Base-by-base conservation (phyloP, 2,329 filamentous ascomycete species). In the Didymella sp. region DNA sequence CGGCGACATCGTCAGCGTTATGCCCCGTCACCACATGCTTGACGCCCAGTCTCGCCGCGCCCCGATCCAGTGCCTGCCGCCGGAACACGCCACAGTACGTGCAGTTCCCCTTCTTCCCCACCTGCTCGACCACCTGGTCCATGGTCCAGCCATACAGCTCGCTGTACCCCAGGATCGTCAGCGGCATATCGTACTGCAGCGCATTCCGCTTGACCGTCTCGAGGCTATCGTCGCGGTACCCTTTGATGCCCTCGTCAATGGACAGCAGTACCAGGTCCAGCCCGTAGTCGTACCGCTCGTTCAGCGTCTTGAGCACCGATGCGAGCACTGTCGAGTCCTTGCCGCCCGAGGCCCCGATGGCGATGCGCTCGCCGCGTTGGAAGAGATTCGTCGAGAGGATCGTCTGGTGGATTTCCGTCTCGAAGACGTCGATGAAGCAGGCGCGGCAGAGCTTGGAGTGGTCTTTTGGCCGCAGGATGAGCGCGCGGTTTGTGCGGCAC, bases 101-200 rank as follows among this genome's bases (percentile, higher is more conserved):
- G 83, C 95, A 99, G 77, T 99, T 99, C 27, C 94, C 93, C 77
- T 97, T 98, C 80, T 97, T 98, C 13, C 95, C 95, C 47, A 99
- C 90, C 44, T 94, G 91, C 69, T 93, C 90, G 4, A 99, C 96
- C 9, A 99, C 95, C 72, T 98, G 92, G 72, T 99, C 95, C 95
- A 99, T 99, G 1, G 93, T 97, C 95, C 95, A 99, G 8, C 94
- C 95, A 74, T 99, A 99, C 9, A 99, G 81, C 70, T 97, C 90
- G 51, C 89, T 89, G 70, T 99, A 99, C 46, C 94, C 92, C 46
- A 99, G 87, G 53, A 99, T 96, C 67, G 92, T 91, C 45, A 99
- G 80, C 0, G 90, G 87, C 89, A 99, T 96, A 1, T 89, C 87
- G 77, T 98, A 97, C 76, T 98, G 92, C 12, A 85, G 76, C 0